phyloP scores from a whole-genome alignment of 1,139 yeast genomes.

The Scheffersomyces parashehatae region DNA sequence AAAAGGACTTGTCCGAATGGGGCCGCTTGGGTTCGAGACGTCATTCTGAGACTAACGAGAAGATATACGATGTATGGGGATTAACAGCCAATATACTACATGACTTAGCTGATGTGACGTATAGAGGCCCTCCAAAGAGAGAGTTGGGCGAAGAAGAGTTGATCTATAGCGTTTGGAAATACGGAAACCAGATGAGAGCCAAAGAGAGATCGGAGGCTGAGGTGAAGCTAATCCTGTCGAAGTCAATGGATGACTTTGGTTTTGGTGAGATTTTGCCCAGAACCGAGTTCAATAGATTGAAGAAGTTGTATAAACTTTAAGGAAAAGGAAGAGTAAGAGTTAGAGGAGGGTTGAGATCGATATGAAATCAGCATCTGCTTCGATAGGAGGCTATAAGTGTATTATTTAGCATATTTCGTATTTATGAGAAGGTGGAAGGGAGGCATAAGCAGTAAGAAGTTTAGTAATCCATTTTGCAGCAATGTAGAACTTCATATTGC shows the following conservation, averaged over 20 bases:
- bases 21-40: constrained; percentile 45
- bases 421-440: no score
- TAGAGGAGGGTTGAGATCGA: neutral
- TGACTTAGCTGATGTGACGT: constrained; percentile 68
- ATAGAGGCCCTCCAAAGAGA: constrained; percentile 21
- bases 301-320: constrained; percentile 38
- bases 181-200: constrained; percentile 48
- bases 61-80: constrained; percentile 82
- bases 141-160: constrained; percentile 67
- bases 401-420: no score
- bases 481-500: no score
- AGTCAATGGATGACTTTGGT: constrained; percentile 32
- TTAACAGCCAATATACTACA: constrained; percentile 82
- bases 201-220: constrained; percentile 37
- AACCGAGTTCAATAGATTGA: constrained; percentile 44
- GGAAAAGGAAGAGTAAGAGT: neutral
- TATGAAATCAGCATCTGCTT: no score
- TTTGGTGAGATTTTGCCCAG: constrained; percentile 53
- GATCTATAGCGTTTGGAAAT: constrained; percentile 53
- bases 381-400: no score
- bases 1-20: constrained; percentile 28
- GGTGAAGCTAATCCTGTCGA: constrained; percentile 34
- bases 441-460: no score
- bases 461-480: no score
- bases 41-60: constrained; percentile 38